Evolutionary conservation across 345 rosid species (phyloP).

Genomic region (Murraya paniculata): DNA sequence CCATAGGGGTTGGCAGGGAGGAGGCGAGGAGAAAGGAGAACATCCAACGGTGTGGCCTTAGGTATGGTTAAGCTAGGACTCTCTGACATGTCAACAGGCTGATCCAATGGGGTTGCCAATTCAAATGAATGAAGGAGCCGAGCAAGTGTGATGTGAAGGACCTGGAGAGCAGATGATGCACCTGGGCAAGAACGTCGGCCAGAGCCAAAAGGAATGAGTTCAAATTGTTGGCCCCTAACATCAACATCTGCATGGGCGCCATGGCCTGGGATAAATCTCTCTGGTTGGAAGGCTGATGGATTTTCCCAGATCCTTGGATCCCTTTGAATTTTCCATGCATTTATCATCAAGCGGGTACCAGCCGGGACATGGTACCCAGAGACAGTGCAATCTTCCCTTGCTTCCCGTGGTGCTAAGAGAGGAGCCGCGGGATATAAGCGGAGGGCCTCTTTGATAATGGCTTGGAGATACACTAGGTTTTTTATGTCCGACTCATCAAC

Average conservation of each 20-base stretch:
- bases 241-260: conserved; percentile 17
- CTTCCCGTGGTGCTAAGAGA: conserved; percentile 46
- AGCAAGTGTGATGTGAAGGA: too few species aligned
- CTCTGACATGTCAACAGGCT: conserved; percentile 2
- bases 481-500: conserved; percentile 51
- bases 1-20: conserved; percentile 18
- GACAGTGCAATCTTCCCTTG: conserved; percentile 45
- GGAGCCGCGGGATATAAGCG: too few species aligned
- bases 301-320: conserved; percentile 35
- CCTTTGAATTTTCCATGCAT: conserved; percentile 51
- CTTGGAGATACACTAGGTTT: conserved; percentile 48
- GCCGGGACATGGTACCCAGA: conserved; percentile 36
- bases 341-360: conserved; percentile 47
- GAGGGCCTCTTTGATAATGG: too few species aligned
- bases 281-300: conserved; percentile 43
- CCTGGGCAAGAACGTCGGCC: too few species aligned
- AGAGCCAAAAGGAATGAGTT: too few species aligned
- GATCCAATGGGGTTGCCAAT: too few species aligned
- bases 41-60: conserved; percentile 43
- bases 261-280: conserved; percentile 42
- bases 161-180: too few species aligned
- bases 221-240: conserved; percentile 44
- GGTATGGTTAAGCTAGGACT: conserved; percentile 39
- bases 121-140: too few species aligned
- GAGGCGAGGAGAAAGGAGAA: conserved; percentile 40